Conservation (phyloP, 2,329 filamentous ascomycete genomes). For the Beauveria sp. region DNA sequence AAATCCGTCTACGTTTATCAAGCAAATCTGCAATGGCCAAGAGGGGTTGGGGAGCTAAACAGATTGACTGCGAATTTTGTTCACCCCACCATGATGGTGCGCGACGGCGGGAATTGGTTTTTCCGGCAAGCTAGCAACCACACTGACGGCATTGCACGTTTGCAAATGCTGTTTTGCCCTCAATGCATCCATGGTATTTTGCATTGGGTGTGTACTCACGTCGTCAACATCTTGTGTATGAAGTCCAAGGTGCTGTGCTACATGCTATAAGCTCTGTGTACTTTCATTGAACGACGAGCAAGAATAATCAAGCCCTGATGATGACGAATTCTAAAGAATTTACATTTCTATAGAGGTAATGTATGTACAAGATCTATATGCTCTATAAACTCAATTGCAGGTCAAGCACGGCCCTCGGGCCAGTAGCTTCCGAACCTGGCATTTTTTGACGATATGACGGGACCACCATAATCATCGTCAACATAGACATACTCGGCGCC, state of each 20-base stretch:
- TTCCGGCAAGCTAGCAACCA: not conserved
- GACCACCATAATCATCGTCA: conserved; percentile 20
- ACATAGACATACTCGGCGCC: conserved; percentile 19
- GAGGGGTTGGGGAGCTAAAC: conserved; percentile 1
- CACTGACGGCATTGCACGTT: not conserved
- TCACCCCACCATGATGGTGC: conserved; percentile 4
- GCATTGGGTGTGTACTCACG: not conserved
- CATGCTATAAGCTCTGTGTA: not conserved
- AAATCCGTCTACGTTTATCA: conserved; percentile 7
- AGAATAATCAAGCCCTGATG: no score
- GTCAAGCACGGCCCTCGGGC: conserved; percentile 5
- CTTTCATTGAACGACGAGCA: not conserved
- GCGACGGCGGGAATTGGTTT: conserved; percentile 5
- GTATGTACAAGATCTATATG: not conserved
- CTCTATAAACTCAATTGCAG: not conserved
- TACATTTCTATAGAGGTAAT: not conserved
- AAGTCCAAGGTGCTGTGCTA: not conserved
- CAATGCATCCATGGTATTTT: not conserved
- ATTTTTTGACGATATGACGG: conserved; percentile 18
- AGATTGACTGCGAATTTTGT: conserved; percentile 6
- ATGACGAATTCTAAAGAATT: no score
- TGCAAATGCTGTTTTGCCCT: not conserved
- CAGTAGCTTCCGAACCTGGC: conserved; percentile 20
- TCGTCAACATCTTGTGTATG: not conserved
- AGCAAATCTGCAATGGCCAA: not conserved